Evolutionary conservation across 2,329 filamentous ascomycete species (phyloP), one percentile per base, ranked within the genome.

Genomic region (Colletotrichum brevisporum): DNA sequence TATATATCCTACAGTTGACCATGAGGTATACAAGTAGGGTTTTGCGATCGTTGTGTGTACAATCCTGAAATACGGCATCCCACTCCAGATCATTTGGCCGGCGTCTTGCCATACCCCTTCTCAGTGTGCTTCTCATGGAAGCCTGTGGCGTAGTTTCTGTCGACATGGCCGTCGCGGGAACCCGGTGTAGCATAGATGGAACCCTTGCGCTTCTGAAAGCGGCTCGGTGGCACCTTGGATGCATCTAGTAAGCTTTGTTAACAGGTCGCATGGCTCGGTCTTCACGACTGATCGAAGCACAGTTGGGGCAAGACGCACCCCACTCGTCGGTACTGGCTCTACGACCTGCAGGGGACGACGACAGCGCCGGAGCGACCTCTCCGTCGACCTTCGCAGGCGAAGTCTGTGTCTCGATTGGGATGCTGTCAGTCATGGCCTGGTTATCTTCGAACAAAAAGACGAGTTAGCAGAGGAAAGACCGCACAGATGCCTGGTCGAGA

Each of bases 191-290:
- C 88, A 76, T 89, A 91, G 78, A 92, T 90, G 76, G 88, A 91
- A 63, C 90, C 90, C 79, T 90, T 89, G 75, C 88, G 87, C 80
- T 91, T 91, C 79, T 92, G 90, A 81, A 92, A 92, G 54, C 88
- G 88, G 71, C 86, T 90, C 10, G 90, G 90, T 2, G 88, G 88
- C 0, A 91, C 89, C 79, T 92, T 92, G 73, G 87, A 85, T 4
- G 90, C 90, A 78, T 92, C 90, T 89, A 36, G 15, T 18, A 16
- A 43, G 53, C 45, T 8, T 16, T 31, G 52, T 72, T 67, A 68
- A 71, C 8, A 69, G 31, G 31, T 3, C 31, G 31, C 8, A 36
- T 9, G 10, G 31, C 2, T 36, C 10, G 31, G 31, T 2, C 31
- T 9, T 8, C 10, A 36, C 31, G 31, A 36, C 31, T 10, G 31